Base-by-base conservation (phyloP, 2,329 filamentous ascomycete species). In the Exophiala xenobiotica region DNA sequence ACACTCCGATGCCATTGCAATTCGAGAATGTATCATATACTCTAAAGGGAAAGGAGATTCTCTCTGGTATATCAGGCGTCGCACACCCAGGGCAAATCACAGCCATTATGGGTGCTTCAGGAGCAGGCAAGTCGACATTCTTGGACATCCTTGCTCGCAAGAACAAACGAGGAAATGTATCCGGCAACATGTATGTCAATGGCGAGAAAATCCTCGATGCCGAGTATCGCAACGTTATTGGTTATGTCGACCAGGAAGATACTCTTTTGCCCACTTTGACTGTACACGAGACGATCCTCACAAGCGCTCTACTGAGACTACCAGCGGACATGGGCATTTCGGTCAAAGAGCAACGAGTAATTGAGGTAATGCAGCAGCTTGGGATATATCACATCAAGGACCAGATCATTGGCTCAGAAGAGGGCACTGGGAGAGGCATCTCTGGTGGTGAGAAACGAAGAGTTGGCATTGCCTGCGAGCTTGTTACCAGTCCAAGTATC, bases 221-320 rank as follows among this genome's bases (percentile, higher is more conserved):
- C 23, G 89, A 96, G 57, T 99, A 93, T 73, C 89, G 88, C 66
- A 91, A 83, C 56, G 90, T 97, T 45, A 87, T 96, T 59, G 93
- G 95, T 18, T 99, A 97, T 63, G 93, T 99, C 33, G 93, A 99
- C 63, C 93, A 99, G 72, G 93, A 99, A 66, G 93, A 99, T 66
- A 95, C 92, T 4, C 92, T 99, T 85, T 78, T 99, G 37, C 86
- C 93, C 0, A 99, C 93, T 0, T 76, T 99, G 61, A 99, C 93
- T 0, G 93, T 99, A 6, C 93, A 99, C 68, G 93, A 99, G 71
- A 99, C 93, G 0, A 99, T 99, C 56, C 77, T 96, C 58, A 96
- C 88, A 62, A 97, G 92, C 64, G 93, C 93, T 20, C 75, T 97
- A 14, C 81, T 99, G 42, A 85, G 95, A 61, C 78, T 99, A n/a